Conservation (phyloP, 108 stramenopile species). For the Skeletonema potamos region DNA sequence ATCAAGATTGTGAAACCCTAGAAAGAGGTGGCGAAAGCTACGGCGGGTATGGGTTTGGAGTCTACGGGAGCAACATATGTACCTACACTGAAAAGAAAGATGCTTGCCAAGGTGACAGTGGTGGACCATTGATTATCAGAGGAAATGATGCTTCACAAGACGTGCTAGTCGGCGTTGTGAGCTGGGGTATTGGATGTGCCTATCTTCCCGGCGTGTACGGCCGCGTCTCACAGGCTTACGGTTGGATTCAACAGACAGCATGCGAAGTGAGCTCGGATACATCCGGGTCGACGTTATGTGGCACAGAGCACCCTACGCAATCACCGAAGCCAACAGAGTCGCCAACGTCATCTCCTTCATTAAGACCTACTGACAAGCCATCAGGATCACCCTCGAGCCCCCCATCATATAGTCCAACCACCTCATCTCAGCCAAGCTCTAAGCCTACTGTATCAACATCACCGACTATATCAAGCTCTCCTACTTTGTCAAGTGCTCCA, state of each 20-base stretch:
- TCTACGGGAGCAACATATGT: constrained; percentile 14
- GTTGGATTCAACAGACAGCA: constrained; percentile 5
- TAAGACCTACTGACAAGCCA: background rate
- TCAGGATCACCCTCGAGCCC: background rate
- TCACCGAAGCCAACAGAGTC: background rate
- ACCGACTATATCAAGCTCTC: background rate
- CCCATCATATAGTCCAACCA: background rate
- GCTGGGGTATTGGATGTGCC: constrained; percentile 24
- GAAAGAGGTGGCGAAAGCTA: constrained; percentile 17
- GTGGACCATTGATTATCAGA: background rate
- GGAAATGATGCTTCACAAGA: background rate
- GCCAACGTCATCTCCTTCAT: constrained; percentile 3
- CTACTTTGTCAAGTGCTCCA: background rate
- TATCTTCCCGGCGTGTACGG: constrained; percentile 14
- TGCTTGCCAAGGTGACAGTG: constrained; percentile 13
- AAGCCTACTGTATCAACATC: background rate
- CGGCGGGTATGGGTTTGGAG: background rate
- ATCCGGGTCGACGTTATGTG: background rate
- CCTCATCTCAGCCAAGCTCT: background rate
- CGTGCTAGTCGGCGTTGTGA: constrained; percentile 7
- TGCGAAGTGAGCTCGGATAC: constrained; percentile 1
- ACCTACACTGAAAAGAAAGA: background rate
- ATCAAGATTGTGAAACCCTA: constrained; percentile 3
- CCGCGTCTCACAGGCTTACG: background rate
- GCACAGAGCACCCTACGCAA: background rate